Base-by-base conservation (phyloP, 2,329 filamentous ascomycete species). In the Graphiopsis chlorocephala region DNA sequence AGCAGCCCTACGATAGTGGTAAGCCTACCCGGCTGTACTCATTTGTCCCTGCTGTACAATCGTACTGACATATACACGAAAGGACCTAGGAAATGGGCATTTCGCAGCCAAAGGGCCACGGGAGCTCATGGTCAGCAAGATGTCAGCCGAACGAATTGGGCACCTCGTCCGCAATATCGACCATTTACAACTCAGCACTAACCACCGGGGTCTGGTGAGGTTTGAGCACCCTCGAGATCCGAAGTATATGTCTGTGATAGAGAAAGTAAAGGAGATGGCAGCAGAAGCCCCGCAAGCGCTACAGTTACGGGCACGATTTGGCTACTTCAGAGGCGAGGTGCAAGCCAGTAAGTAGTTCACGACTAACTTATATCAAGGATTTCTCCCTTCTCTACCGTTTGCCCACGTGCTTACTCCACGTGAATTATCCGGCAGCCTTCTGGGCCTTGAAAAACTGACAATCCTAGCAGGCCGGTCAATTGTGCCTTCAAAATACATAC, bases 311-410 rank as follows among this genome's bases (percentile, higher is more conserved):
- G 50, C 50, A 8, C 55, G 31, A 29, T 35, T 26, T 8, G 35
- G 20, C 14, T 70, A 72, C 63, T 66, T 76, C 59, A 69, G 45
- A 72, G 65, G 61, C 70, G 76, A 31, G 59, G 75, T 17, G 65
- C 66, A 0, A 64, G 68, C 8, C 42, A 64, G 58, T 67, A 69
- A 47, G 33, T 35, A 35, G 33, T 35, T 35, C 33, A 35, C 8
- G 7, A 35, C 33, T n/a, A n/a, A n/a, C n/a, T n/a, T 15, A 35
- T 73, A 68, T 68, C 60, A 73, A 61, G 70, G 70, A 35, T 15
- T 15, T n/a, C 33, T 15, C 33, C 33, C 15, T 8, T 35, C 33
- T 35, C 7, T 15, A 35, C 7, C 15, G 8, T 35, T 35, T 35
- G 33, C 33, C n/a, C n/a, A n/a, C n/a, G n/a, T n/a, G n/a, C n/a